phyloP scores from a whole-genome alignment of 73 alveolate genomes.

The Stentor coeruleus region DNA sequence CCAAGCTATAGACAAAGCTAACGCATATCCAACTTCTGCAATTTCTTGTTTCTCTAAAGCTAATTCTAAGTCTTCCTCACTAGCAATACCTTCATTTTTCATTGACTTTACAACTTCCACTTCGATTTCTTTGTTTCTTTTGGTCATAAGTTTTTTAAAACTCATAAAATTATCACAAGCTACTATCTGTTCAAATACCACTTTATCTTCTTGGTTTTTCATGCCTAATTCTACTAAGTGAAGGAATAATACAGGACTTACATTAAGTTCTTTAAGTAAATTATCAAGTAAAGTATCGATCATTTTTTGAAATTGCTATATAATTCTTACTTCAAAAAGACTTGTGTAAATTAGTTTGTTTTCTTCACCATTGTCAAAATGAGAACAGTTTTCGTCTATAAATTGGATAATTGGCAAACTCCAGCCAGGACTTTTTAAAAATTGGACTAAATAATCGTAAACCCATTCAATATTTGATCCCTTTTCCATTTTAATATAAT shows the following conservation, averaged over 20 bases:
- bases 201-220: too few relatives aligned
- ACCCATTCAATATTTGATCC: too few relatives aligned
- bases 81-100: conserved; percentile 25
- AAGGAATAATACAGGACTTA: too few relatives aligned
- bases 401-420: conserved; percentile 62
- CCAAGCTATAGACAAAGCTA: conserved; percentile 21
- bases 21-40: conserved; percentile 28
- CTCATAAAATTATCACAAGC: conserved; percentile 51
- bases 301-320: too few relatives aligned
- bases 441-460: conserved; percentile 57
- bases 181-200: too few relatives aligned
- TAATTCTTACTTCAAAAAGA: conserved; percentile 55
- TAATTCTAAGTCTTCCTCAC: conserved; percentile 25
- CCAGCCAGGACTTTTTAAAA: conserved; percentile 67
- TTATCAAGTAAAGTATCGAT: too few relatives aligned
- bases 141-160: conserved; percentile 76
- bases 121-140: conserved; percentile 73
- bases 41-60: conserved; percentile 21
- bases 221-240: too few relatives aligned
- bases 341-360: conserved; percentile 71
- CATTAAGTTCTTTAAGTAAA: too few relatives aligned
- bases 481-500: too few relatives aligned
- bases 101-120: conserved; percentile 49
- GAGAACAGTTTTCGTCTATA: conserved; percentile 68
- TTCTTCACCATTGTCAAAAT: conserved; percentile 86